These are phyloP conservation scores for Hortaea werneckii DNA, from an alignment of 2,329 filamentous ascomycete genomes.

Conservation along the genomic window DNA sequence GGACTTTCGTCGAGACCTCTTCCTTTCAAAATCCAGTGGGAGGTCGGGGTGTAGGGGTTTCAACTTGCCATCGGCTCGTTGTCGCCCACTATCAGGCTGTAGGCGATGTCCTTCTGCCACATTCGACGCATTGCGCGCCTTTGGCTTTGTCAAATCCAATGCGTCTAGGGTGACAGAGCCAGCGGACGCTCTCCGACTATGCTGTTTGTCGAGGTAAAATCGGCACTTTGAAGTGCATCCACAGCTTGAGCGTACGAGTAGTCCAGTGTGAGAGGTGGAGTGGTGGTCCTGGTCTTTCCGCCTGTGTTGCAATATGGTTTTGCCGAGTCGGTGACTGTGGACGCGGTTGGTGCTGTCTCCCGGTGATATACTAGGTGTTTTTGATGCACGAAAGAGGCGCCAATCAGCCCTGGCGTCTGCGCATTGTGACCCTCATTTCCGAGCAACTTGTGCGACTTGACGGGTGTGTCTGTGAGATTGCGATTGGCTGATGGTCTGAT, in stretches of 20 bases:
- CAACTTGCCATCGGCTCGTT: slow-evolving; percentile 7
- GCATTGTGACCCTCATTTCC: slow-evolving; percentile 20
- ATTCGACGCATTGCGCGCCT: background rate
- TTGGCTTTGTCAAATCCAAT: slow-evolving; percentile 1
- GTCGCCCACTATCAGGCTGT: slow-evolving; percentile 5
- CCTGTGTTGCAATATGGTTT: background rate
- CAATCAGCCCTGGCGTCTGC: slow-evolving; percentile 3
- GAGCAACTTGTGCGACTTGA: slow-evolving; percentile 34
- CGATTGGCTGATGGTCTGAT: slow-evolving; percentile 10
- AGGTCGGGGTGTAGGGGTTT: slow-evolving; percentile 19
- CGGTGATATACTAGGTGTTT: slow-evolving; percentile 4
- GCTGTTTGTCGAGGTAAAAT: slow-evolving; percentile 4
- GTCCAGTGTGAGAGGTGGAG: slow-evolving; percentile 17
- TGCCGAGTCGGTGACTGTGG: background rate
- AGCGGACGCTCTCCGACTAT: slow-evolving; percentile 7
- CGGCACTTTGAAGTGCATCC: slow-evolving; percentile 13
- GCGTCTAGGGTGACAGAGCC: background rate
- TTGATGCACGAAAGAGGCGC: background rate
- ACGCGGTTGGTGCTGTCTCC: slow-evolving; percentile 1
- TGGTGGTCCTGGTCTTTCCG: slow-evolving; percentile 5
- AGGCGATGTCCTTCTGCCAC: background rate
- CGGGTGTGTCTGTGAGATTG: slow-evolving; percentile 17
- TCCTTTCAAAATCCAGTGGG: slow-evolving; percentile 15
- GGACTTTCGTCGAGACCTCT: slow-evolving; percentile 21
- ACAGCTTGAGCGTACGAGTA: slow-evolving; percentile 22